A percentile compares a stretch with the other conserved stretches of the same genome.
Evolutionary conservation across 208 protist genomes (phyloP).

Genomic region (Acanthamoeba lenticulata): DNA sequence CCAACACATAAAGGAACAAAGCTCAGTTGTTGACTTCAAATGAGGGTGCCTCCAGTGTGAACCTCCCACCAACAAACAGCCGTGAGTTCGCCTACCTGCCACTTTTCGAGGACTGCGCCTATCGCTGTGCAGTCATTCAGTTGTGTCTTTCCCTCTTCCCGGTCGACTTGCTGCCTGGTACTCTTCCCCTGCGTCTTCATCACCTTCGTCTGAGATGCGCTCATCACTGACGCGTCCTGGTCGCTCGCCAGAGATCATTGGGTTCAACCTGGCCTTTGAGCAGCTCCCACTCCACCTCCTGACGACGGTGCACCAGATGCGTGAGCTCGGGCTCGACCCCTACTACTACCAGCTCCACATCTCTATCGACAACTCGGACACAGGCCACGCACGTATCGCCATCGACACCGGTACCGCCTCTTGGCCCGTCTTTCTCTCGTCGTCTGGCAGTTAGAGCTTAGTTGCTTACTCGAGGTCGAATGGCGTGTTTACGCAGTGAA

Average conservation of each 20-base stretch:
- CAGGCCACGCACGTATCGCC: slow-evolving; percentile 41
- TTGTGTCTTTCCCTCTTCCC: not conserved
- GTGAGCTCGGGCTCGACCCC: not conserved
- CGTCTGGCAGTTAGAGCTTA: not conserved
- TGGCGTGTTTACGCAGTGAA: slow-evolving; percentile 58
- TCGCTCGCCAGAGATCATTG: not conserved
- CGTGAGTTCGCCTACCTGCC: not conserved
- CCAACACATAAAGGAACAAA: not conserved
- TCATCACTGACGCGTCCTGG: not conserved
- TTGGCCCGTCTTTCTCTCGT: not conserved
- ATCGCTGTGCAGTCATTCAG: not conserved
- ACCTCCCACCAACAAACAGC: not conserved
- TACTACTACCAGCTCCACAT: slow-evolving; percentile 68
- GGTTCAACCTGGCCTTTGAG: not conserved
- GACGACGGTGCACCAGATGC: slow-evolving; percentile 49
- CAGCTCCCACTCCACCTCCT: slow-evolving; percentile 61
- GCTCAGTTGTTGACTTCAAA: not conserved
- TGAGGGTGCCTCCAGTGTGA: not conserved
- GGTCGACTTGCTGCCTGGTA: slow-evolving; percentile 1
- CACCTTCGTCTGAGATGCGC: not conserved
- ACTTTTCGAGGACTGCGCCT: slow-evolving; percentile 17
- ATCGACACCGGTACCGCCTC: not conserved
- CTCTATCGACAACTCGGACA: slow-evolving; percentile 59
- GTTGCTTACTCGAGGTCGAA: not conserved
- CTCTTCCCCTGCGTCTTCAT: not conserved